Evolutionary conservation across 2,329 filamentous ascomycete species (phyloP), one percentile per base, ranked within the genome.

Genomic region (Botrytis porri): DNA sequence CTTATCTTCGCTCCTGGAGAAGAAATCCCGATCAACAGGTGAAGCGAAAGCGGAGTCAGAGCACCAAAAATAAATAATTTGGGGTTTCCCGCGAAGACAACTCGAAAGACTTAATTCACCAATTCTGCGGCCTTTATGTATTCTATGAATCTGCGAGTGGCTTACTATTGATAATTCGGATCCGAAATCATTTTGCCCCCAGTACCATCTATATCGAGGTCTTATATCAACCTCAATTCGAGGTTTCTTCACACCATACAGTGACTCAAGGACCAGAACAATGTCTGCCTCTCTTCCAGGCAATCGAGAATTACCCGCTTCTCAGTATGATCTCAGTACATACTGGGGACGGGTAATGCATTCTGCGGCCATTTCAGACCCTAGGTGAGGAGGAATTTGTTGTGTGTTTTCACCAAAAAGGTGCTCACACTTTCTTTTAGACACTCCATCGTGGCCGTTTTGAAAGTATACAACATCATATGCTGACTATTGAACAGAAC

Each of bases 311-410:
- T 87, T 98, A 76, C 96, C 96, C 75, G 89, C 90, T 73, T 99
- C 96, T 71, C 94, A 94, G 83, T 95, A 97, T 88, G 93, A 99
- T 82, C 87, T 99, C 80, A 89, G 84, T 81, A 98, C 95, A 64
- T 99, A 99, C 85, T 96, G 93, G 93, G 96, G 96, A 77, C 91
- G 96, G 74, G 96, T 98, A 80, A 89, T 88, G 84, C 95, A 99
- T 85, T 91, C 94, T 29, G 92, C 93, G 75, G 91, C 95, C 79
- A 90, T 99, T 79, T 92, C 95, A 81, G 96, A 99, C 86, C 96
- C 96, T 78, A 96, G 95, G 95, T 98, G 87, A 90, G 93, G 76
- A 78, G 77, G 76, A 73, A 70, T 41, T 70, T 73, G 70, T 74
- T 76, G 73, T 75, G 73, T 75, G 73, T 71, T 73, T 75, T 71